Evolutionary conservation across 805 yeast species (phyloP).

Genomic region (Yamadazyma tumulicola): DNA sequence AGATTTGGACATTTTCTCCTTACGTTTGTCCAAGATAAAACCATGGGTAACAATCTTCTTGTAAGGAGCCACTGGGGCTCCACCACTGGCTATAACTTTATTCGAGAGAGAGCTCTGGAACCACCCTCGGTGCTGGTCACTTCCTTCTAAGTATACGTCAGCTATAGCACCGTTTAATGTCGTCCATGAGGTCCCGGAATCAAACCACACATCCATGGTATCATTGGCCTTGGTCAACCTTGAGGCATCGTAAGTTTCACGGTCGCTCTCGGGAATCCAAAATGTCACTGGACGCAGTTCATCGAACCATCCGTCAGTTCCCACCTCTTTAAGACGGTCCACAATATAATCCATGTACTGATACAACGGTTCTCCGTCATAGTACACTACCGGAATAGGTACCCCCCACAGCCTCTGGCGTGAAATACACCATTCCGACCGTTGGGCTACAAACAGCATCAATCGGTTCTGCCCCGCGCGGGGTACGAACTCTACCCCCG

Average conservation of each 20-base stretch:
- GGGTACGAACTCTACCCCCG: slow-evolving; percentile 69
- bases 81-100: slow-evolving; percentile 54
- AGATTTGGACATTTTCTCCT: slow-evolving; percentile 91
- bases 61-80: slow-evolving; percentile 53
- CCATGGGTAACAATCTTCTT: slow-evolving; percentile 86
- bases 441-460: slow-evolving; percentile 62
- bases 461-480: slow-evolving; percentile 68
- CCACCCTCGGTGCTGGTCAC: slow-evolving; percentile 99
- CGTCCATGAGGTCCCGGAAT: slow-evolving; percentile 92
- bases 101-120: slow-evolving; percentile 90
- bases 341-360: slow-evolving; percentile 59
- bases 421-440: slow-evolving; percentile 97
- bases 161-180: slow-evolving; percentile 46
- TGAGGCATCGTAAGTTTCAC: slow-evolving; percentile 33
- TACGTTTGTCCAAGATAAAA: slow-evolving; percentile 80
- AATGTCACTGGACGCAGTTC: slow-evolving; percentile 38
- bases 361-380: slow-evolving; percentile 52
- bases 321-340: slow-evolving; percentile 49
- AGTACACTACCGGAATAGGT: slow-evolving; percentile 84
- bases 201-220: slow-evolving; percentile 99
- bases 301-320: slow-evolving; percentile 80
- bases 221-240: slow-evolving; percentile 68
- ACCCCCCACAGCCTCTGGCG: slow-evolving; percentile 98
- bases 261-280: slow-evolving; percentile 62
- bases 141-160: slow-evolving; percentile 90